phyloP scores from a whole-genome alignment of 2,329 filamentous ascomycete species.

The Monosporascus sp. region DNA sequence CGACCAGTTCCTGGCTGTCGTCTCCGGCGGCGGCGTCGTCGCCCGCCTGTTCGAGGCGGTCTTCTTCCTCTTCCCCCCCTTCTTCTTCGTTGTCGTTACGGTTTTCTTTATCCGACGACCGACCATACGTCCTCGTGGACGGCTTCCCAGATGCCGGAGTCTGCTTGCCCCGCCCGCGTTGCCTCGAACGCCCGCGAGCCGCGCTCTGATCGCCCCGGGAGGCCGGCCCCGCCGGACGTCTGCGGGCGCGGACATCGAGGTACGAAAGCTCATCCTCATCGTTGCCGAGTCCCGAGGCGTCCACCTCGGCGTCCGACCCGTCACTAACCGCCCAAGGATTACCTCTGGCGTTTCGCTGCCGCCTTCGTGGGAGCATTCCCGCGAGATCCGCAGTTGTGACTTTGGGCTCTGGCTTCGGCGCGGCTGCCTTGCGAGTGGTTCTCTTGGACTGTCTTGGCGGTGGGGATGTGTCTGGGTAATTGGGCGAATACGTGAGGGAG shows the following conservation, averaged over 20 bases:
- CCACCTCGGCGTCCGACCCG: constrained; percentile 43
- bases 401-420: constrained; percentile 33
- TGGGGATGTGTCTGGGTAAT: constrained; percentile 34
- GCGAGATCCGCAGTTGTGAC: constrained; percentile 51
- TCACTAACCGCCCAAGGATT: constrained; percentile 35
- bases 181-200: constrained; percentile 2
- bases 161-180: constrained; percentile 12
- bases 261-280: constrained; percentile 55
- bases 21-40: constrained; percentile 23
- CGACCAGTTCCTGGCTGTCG: constrained; percentile 32
- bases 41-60: constrained; percentile 35
- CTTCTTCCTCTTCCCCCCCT: constrained; percentile 31
- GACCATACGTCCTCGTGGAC: constrained; percentile 44
- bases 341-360: constrained; percentile 32
- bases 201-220: constrained; percentile 22
- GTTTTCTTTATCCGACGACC: constrained; percentile 56
- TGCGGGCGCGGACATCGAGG: constrained; percentile 33
- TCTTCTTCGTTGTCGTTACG: constrained; percentile 30
- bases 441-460: constrained; percentile 22
- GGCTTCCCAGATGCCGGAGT: constrained; percentile 6
- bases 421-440: constrained; percentile 26
- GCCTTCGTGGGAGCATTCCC: constrained; percentile 48
- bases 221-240: constrained; percentile 28
- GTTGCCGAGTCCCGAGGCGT: constrained; percentile 41
- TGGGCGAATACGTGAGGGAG: constrained; percentile 62